phyloP scores from a whole-genome alignment of 148 eudicot genomes.

The Dysphania ambrosioides region DNA sequence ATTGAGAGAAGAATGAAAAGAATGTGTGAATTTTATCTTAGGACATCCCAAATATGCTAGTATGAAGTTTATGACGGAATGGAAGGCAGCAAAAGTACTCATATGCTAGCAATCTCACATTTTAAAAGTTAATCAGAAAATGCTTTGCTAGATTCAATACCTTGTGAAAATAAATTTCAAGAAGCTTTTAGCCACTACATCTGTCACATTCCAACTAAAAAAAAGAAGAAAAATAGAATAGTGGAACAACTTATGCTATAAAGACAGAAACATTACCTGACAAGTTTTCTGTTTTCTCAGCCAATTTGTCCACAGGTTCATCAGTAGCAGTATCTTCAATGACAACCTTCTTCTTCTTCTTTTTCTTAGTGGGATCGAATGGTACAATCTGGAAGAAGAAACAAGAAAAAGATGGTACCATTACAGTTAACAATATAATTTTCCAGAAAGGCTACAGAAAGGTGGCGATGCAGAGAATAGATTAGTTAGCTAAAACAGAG shows the following conservation, averaged over 20 bases:
- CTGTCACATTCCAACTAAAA: background rate
- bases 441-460: background rate
- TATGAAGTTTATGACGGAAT: background rate
- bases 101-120: background rate
- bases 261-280: constrained; percentile 16
- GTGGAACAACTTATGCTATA: background rate
- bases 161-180: background rate
- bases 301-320: constrained; percentile 20
- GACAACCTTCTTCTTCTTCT: constrained; percentile 31
- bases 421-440: background rate
- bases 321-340: constrained; percentile 20
- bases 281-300: constrained; percentile 25
- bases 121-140: background rate
- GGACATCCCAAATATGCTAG: background rate
- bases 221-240: background rate
- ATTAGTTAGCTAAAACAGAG: no score
- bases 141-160: background rate
- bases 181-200: background rate
- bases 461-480: no score
- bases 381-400: constrained; percentile 23
- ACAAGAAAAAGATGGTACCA: background rate
- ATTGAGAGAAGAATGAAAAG: background rate
- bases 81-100: background rate
- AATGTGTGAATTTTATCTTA: background rate
- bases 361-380: constrained; percentile 33